Evolutionary conservation across 2,329 filamentous ascomycete genomes (phyloP).

Genomic region (Chaetomiaceae sp.): DNA sequence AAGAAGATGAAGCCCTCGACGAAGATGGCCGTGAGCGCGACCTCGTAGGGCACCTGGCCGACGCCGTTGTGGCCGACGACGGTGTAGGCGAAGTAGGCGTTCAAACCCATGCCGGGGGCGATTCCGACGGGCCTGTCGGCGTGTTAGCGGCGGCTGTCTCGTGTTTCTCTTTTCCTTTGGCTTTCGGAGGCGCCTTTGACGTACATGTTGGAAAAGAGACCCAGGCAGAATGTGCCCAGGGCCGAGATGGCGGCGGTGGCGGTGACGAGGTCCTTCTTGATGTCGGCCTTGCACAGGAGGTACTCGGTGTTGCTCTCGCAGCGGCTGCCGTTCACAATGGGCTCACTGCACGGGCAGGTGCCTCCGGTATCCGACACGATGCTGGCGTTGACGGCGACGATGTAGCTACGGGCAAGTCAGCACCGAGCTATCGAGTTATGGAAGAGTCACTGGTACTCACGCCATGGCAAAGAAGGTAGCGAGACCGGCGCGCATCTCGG

Average conservation of each 20-base stretch:
- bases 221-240: constrained; percentile 77
- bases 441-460: constrained; percentile 36
- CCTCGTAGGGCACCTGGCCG: constrained; percentile 66
- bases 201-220: constrained; percentile 71
- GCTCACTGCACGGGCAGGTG: constrained; percentile 66
- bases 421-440: constrained; percentile 6
- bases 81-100: constrained; percentile 82
- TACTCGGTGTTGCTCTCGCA: constrained; percentile 55
- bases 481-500: constrained; percentile 76
- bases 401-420: constrained; percentile 34
- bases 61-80: constrained; percentile 74
- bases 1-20: constrained; percentile 86
- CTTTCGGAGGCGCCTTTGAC: constrained; percentile 24
- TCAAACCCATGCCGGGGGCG: constrained; percentile 75
- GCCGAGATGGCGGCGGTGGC: constrained; percentile 80
- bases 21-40: constrained; percentile 82
- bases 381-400: constrained; percentile 50
- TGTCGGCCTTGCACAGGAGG: constrained; percentile 54
- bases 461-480: constrained; percentile 70
- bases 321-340: constrained; percentile 40
- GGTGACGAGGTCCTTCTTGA: constrained; percentile 77
- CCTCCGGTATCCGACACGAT: constrained; percentile 63
- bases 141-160: background rate
- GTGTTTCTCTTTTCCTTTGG: background rate
- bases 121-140: constrained; percentile 55